Base-by-base conservation (phyloP, 108 stramenopile genomes). In the Mediolabrus comicus region DNA sequence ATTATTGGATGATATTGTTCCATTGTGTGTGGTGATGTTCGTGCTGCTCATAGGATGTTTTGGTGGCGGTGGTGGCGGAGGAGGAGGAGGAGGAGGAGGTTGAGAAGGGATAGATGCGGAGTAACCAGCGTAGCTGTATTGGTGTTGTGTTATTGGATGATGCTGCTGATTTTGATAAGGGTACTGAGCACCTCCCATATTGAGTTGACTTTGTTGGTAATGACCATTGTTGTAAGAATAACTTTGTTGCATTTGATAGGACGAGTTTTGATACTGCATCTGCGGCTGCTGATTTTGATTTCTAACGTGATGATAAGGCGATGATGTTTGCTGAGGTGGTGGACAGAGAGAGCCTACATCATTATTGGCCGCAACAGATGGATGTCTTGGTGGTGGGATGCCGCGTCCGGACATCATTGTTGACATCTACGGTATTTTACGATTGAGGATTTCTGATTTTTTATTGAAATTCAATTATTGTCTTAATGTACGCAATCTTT, bases 341-440 rank as follows among this genome's bases (percentile, higher is more conserved):
- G 59, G 51, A 25, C 56, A 57, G 4, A 71, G 51, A 33, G 52
- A 62, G 14, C 60, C 70, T 11, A 62, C 11, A 31, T 71, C 57
- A 4, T 25, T 17, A 12, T 24, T 36, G 11, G 17, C 22, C 19
- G 5, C 19, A 19, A 4, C 19, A 46, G 19, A 3, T n/a, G 43
- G 5, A 22, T 65, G 65, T n/a, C 65, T 59, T 3, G 74, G 74
- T 14, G 72, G 72, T 13, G 74, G 65, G 33, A 56, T 32, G 26
- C 59, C 59, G 38, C 58, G 31, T 14, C 43, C 38, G 8, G 72
- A 66, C 52, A 57, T 17, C 56, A 43, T 69, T 38, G 36, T 10
- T 38, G 36, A 7, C 33, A 33, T n/a, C n/a, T n/a, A n/a, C n/a
- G n/a, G n/a, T n/a, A n/a, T n/a, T n/a, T n/a, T n/a, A n/a, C n/a